phyloP scores from a whole-genome alignment of 495 filamentous ascomycete genomes.

The Tricharina praecox region DNA sequence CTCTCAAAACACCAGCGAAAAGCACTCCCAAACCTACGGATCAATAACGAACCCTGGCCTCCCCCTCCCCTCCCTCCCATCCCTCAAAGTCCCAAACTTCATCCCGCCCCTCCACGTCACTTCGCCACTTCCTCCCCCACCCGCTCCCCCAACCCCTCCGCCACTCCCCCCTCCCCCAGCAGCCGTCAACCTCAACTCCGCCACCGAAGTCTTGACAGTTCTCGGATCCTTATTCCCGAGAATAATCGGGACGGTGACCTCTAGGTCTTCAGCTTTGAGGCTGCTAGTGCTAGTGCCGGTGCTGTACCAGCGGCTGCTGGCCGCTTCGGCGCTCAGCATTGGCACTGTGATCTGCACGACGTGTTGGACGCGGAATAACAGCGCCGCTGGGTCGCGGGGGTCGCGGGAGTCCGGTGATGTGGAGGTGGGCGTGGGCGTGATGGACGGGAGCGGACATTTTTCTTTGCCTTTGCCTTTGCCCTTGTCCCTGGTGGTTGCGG shows the following conservation, averaged over 20 bases:
- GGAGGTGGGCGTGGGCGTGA: slow-evolving; percentile 10
- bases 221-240: slow-evolving; percentile 15
- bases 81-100: slow-evolving; percentile 22
- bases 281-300: neutral
- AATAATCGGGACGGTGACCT: slow-evolving; percentile 20
- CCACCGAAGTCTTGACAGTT: neutral
- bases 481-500: neutral
- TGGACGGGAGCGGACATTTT: too few relatives aligned
- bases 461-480: slow-evolving; percentile 15
- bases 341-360: slow-evolving; percentile 21
- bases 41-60: slow-evolving; percentile 18
- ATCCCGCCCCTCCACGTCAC: slow-evolving; percentile 20
- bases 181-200: slow-evolving; percentile 18
- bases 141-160: neutral
- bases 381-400: neutral
- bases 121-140: neutral
- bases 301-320: slow-evolving; percentile 7
- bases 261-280: slow-evolving; percentile 16
- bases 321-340: neutral
- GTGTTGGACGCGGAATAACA: slow-evolving; percentile 19
- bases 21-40: neutral
- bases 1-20: too few relatives aligned
- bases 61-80: slow-evolving; percentile 17
- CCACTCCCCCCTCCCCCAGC: slow-evolving; percentile 8
- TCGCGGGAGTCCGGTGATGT: slow-evolving; percentile 3